phyloP scores from a whole-genome alignment of 2,329 filamentous ascomycete genomes.

The Cordyceps cicadae region DNA sequence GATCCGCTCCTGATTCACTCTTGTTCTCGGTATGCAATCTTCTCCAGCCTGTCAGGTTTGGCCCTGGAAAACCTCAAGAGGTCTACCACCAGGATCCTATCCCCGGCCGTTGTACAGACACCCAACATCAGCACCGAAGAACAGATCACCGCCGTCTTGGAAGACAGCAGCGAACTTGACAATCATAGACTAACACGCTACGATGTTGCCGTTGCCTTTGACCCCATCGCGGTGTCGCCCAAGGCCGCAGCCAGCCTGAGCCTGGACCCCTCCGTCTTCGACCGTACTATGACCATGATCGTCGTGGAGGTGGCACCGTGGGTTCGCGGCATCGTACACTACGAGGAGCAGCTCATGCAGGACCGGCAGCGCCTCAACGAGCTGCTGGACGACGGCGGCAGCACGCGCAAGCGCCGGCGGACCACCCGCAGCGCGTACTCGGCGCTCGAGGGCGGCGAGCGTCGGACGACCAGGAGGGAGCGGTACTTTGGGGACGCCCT shows the following conservation, averaged over 20 bases:
- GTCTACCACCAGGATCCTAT: constrained; percentile 13
- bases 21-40: constrained; percentile 19
- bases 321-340: constrained; percentile 74
- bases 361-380: constrained; percentile 56
- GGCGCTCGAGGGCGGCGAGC: constrained; percentile 66
- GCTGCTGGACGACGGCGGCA: constrained; percentile 51
- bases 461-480: constrained; percentile 59
- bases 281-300: constrained; percentile 59
- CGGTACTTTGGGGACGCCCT: constrained; percentile 60
- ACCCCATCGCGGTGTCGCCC: constrained; percentile 47
- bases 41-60: constrained; percentile 23
- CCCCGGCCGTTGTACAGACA: constrained; percentile 15
- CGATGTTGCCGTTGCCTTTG: constrained; percentile 52
- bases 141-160: constrained; percentile 28
- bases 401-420: constrained; percentile 45
- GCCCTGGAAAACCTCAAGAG: constrained; percentile 19
- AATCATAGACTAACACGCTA: constrained; percentile 32
- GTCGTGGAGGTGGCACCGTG: constrained; percentile 78
- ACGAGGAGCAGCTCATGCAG: constrained; percentile 62
- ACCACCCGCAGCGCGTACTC: constrained; percentile 68
- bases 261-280: constrained; percentile 66
- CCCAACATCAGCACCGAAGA: constrained; percentile 19
- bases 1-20: constrained; percentile 26
- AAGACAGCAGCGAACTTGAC: constrained; percentile 25
- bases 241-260: constrained; percentile 29